Base-by-base conservation (phyloP, 306 rosid genomes). In the Luffa acutangula region DNA sequence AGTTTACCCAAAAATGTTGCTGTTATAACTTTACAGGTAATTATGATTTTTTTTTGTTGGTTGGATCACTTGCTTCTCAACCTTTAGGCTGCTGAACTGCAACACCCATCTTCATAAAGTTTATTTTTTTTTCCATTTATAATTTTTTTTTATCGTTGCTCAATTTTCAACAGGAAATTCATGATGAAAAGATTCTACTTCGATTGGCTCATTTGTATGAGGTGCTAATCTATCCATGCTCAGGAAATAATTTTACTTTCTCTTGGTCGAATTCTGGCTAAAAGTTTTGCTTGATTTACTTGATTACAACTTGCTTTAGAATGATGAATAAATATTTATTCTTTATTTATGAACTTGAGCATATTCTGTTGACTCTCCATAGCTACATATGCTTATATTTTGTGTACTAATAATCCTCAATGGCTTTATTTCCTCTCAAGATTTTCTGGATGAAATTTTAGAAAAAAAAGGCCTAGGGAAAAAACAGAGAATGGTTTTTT, bases 151-250 rank as follows among this genome's bases (percentile, higher is more conserved):
- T 58, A 41, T 18, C 46, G 0, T 33, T 69, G 53, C 25, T 57
- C 33, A 51, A 54, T 75, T 75, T 11, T 76, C 18, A 77, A 5
- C 80, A 87, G 90, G 90, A 87, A 75, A 78, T 87, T 34, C 81
- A 66, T 42, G 82, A 81, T 39, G 85, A 85, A 63, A 87, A 78
- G 9, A 79, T 82, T 60, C 86, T 87, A 5, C 81, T 87, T 56
- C 90, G 90, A 70, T 81, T 87, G 42, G 90, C 90, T 20, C 90
- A 84, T 80, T 69, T 87, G 45, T 87, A 82, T 21, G 88, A 87
- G 90, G 90, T 84, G 54, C 53, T 34, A 45, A 64, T 78, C 69
- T 77, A 53, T 77, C 15, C 21, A 65, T 52, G 36, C 52, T 71
- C 73, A 11, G 41, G 12, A 46, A 72, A 42, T 51, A 74, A 42